Percentiles rank a stretch among this genome's conserved stretches.
phyloP scores from a whole-genome alignment of 345 rosid species.

The Eutrema japonicum region DNA sequence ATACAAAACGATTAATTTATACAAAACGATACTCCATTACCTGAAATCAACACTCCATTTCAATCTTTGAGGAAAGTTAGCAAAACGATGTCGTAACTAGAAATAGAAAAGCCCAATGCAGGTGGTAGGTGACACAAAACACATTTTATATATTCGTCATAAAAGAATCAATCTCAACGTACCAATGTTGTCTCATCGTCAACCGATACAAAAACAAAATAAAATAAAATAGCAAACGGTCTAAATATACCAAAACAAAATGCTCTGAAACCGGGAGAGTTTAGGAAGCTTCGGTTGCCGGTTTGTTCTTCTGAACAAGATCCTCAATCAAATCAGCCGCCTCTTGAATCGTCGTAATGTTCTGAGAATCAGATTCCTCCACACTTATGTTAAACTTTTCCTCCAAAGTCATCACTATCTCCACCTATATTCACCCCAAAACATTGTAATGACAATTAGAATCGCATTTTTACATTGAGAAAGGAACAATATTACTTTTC shows the following conservation, averaged over 20 bases:
- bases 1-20: too few species aligned
- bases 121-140: conserved; percentile 13
- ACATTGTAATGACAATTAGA: too few species aligned
- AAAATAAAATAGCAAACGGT: neutral
- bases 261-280: conserved; percentile 14
- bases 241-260: conserved; percentile 27
- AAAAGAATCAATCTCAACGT: conserved; percentile 33
- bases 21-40: too few species aligned
- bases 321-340: conserved; percentile 84
- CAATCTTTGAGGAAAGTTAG: neutral
- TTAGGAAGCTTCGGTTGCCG: conserved; percentile 32
- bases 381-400: conserved; percentile 77
- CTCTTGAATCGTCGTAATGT: conserved; percentile 77
- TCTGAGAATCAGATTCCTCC: conserved; percentile 75
- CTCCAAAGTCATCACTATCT: conserved; percentile 88
- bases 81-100: neutral
- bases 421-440: conserved; percentile 55
- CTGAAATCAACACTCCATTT: neutral
- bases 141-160: conserved; percentile 9
- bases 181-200: conserved; percentile 32
- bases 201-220: neutral
- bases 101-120: neutral
- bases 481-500: too few species aligned
- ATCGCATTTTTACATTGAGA: too few species aligned
- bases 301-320: conserved; percentile 58